Base-by-base conservation (phyloP, 345 rosid species). In the Populus deltoides region DNA sequence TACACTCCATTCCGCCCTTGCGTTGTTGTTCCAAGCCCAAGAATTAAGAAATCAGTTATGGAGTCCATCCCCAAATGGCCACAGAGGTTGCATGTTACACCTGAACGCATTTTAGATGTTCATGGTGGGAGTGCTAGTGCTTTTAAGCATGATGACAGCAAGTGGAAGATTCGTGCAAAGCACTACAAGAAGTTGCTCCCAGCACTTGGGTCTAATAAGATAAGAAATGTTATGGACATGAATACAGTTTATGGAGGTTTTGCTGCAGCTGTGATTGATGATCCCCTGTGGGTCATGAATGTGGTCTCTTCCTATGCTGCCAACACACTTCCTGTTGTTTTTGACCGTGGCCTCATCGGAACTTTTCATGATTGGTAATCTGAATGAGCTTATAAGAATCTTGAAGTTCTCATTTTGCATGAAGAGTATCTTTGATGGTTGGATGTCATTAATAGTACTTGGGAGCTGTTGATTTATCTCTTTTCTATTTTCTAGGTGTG, bases 161-260 rank as follows among this genome's bases (percentile, higher is more conserved):
- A 92, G 88, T 96, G 99, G 99, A 89, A 91, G 83, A 83, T 86
- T 22, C 86, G 99, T 25, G 91, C 86, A 22, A 91, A 90, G 86
- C 93, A 90, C 87, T 96, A 96, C 90, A 96, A 91, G 85, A 96
- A 89, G 87, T 72, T 96, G 25, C 91, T 96, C 22, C 88, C 97
- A 11, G 93, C 90, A 6, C 29, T 96, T 72, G 99, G 99, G 65
- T 85, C 98, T 6, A 87, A 93, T 68, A 88, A 89, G 84, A 91
- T 96, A 51, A 80, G 99, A 79, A 96, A 96, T 83, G 94, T 92
- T 71, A 96, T 96, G 98, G 99, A 96, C 83, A 96, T 96, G 99
- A 96, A 92, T 82, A 93, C 99, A n/a, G 83, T 86, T 70, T 96
- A 91, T 53, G 99, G 99, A 81, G 98, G 99, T 75, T 87, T 96